Conservation (phyloP, 495 filamentous ascomycete genomes). For the Penicillium paxilli region DNA sequence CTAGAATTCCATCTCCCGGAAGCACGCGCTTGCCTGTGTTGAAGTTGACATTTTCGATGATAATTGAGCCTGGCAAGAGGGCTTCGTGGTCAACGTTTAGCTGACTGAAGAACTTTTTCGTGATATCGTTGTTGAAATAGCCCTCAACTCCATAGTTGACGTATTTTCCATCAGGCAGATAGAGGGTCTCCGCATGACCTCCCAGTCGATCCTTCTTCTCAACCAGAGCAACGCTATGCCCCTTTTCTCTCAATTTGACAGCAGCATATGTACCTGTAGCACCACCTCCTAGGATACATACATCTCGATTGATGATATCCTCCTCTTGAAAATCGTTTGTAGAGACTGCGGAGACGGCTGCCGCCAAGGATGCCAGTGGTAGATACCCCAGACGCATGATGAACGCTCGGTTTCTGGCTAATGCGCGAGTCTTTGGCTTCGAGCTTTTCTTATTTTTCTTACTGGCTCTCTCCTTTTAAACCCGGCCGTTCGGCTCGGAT, state of each 20-base stretch:
- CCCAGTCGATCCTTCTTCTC: constrained; percentile 43
- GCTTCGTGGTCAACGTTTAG: constrained; percentile 27
- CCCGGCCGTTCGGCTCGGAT: neutral
- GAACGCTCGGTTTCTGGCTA: neutral
- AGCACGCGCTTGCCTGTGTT: constrained; percentile 6
- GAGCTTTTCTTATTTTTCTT: neutral
- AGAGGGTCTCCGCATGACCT: constrained; percentile 43
- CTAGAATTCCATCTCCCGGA: neutral
- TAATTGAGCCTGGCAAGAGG: neutral
- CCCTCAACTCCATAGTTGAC: constrained; percentile 45
- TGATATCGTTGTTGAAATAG: constrained; percentile 36
- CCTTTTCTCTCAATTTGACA: constrained; percentile 38
- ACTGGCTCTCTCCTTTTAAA: neutral
- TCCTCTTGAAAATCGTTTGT: neutral
- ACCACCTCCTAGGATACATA: constrained; percentile 51
- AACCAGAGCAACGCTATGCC: constrained; percentile 44
- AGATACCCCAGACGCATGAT: neutral
- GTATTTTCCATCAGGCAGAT: constrained; percentile 29
- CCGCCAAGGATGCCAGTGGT: neutral
- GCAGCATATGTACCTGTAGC: constrained; percentile 49
- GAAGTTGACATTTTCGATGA: constrained; percentile 4
- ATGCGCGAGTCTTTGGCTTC: neutral
- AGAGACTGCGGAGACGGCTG: neutral
- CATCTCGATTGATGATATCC: constrained; percentile 26
- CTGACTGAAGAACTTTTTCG: constrained; percentile 32